These are phyloP conservation scores for Xylaria sp. DNA, from an alignment of 2,329 filamentous ascomycete species.

Conservation along the genomic window DNA sequence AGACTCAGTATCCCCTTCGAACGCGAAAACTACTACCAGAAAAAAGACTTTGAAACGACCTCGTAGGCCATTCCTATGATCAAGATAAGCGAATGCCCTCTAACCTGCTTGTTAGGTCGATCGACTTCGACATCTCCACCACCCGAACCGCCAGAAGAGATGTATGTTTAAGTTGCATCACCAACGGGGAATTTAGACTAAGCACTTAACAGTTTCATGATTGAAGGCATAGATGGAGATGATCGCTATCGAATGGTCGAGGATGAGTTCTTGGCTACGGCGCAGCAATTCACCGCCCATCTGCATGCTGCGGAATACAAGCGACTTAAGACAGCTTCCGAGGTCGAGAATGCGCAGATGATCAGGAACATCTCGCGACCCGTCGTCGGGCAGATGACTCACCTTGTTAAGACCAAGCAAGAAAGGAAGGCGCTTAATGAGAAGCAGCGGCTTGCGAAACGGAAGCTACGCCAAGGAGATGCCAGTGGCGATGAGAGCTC, in stretches of 20 bases:
- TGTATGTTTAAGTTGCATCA: conserved; percentile 49
- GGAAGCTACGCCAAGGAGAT: conserved; percentile 41
- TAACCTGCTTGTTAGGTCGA: conserved; percentile 43
- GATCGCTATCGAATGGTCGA: conserved; percentile 85
- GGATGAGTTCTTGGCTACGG: conserved; percentile 77
- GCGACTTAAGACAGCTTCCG: conserved; percentile 69
- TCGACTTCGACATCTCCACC: conserved; percentile 64
- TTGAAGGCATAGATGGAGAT: conserved; percentile 71
- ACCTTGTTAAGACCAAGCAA: conserved; percentile 51
- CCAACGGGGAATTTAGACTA: conserved; percentile 16
- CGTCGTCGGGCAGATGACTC: conserved; percentile 56
- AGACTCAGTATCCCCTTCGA: conserved; percentile 28
- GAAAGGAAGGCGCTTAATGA: conserved; percentile 51
- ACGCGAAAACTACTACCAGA: conserved; percentile 19
- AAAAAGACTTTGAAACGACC: conserved; percentile 34
- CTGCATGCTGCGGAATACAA: conserved; percentile 82
- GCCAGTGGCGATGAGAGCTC: conserved; percentile 44
- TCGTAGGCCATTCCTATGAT: conserved; percentile 13
- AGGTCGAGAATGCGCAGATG: conserved; percentile 63
- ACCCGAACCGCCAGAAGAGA: conserved; percentile 59
- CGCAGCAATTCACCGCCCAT: conserved; percentile 76
- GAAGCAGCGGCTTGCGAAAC: conserved; percentile 51
- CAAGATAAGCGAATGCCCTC: conserved; percentile 6
- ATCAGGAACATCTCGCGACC: conserved; percentile 64
- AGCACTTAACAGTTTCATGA: conserved; percentile 67